A percentile compares a stretch with the other conserved stretches of the same genome.
phyloP scores from a whole-genome alignment of 2,329 filamentous ascomycete genomes.

The Pseudogymnoascus sp. region DNA sequence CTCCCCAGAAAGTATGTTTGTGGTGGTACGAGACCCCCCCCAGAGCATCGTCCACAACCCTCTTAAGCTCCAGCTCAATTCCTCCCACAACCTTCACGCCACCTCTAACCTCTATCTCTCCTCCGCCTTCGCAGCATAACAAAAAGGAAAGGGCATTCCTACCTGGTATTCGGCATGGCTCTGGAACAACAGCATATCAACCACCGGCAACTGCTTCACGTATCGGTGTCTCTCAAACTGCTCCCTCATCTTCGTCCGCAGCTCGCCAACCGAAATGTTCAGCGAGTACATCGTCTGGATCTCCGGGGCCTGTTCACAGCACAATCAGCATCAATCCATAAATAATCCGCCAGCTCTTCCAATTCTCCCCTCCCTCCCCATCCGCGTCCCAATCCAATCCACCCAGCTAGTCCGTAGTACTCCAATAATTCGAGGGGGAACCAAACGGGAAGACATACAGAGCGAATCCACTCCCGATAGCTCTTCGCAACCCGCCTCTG shows the following conservation, averaged over 20 bases:
- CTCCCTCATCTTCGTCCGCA: constrained; percentile 90
- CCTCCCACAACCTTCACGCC: background rate
- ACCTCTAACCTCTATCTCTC: background rate
- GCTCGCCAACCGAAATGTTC: constrained; percentile 74
- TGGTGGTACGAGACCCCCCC: background rate
- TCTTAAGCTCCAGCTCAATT: background rate
- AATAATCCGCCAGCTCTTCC: background rate
- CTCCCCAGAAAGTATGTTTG: too few relatives aligned
- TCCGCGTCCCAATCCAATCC: background rate
- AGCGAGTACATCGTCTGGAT: constrained; percentile 97
- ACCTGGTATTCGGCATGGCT: constrained; percentile 95
- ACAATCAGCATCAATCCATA: constrained; percentile 13
- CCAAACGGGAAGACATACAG: constrained; percentile 55
- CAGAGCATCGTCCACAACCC: background rate
- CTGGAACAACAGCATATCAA: constrained; percentile 85
- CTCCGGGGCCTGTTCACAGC: constrained; percentile 66
- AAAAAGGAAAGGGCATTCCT: constrained; percentile 14
- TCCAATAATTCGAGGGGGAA: background rate
- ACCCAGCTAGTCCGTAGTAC: background rate
- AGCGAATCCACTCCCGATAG: constrained; percentile 93
- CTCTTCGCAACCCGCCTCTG: constrained; percentile 76
- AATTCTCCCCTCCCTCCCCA: background rate
- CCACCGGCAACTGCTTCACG: constrained; percentile 77
- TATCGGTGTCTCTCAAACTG: constrained; percentile 95
- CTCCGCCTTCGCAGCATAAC: background rate